Evolutionary conservation across 805 yeast species (phyloP), one percentile per base, ranked within the genome.

Genomic region (Kluyveromyces aestuarii): DNA sequence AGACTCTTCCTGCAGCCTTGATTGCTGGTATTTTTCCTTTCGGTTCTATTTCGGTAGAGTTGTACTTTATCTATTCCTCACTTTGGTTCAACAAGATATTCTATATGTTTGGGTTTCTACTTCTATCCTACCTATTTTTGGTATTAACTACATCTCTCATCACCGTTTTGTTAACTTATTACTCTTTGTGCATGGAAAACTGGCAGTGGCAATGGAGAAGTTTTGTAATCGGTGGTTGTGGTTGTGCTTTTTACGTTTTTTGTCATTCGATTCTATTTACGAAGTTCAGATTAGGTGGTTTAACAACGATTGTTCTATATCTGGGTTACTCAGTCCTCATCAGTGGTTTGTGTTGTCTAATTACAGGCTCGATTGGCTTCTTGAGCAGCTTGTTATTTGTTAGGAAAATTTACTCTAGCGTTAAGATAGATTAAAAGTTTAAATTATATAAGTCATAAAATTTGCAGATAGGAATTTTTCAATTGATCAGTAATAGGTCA

Each of bases 191-290:
- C 63, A 72, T 87, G 45, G 99, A 93, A 64, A 87, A 93, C 67
- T 90, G 95, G 73, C 81, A 82, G 66, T 93, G 99, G 99, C 97
- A 91, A 63, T 93, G 99, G 99, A 81, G 90, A 66, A 80, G 96
- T 3, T 79, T 84, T 59, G 77, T 88, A 51, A 87, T 96, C 27
- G 97, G 96, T 40, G 93, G 96, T 37, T 81, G 91, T 58, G 95
- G 97, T 33, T 84, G 96, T 64, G 77, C 96, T 0, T 56, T 83
- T 47, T 93, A 91, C 64, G 83, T 90, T 40, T 87, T 89, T 68
- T 56, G 87, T 44, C 96, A 93, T 67, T 82, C 97, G 2, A 70
- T 89, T 50, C 71, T 84, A 55, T 76, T 91, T 59, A 77, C 88
- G 21, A 80, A 78, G 53, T 82, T 85, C 51, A 75, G 74, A 51